These are phyloP conservation scores for Aspergillus transmontanensis DNA, from an alignment of 2,329 filamentous ascomycete species.

Conservation along the genomic window DNA sequence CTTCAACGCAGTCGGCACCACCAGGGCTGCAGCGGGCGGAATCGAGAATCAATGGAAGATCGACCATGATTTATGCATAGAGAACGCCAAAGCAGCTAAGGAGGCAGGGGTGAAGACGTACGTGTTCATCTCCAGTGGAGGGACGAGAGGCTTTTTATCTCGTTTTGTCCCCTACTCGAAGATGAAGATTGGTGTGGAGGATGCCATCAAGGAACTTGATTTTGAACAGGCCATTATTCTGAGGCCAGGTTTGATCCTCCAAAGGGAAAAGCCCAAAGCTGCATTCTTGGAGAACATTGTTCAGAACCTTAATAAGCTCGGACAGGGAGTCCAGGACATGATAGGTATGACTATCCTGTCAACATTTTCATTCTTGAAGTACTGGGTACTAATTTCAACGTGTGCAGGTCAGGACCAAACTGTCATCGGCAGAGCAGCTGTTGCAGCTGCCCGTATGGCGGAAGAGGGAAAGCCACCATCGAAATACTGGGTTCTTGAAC, in stretches of 20 bases:
- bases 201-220: constrained; percentile 36
- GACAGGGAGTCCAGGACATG: constrained; percentile 30
- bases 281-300: constrained; percentile 26
- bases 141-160: constrained; percentile 32
- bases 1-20: constrained; percentile 41
- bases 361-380: neutral
- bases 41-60: constrained; percentile 41
- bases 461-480: constrained; percentile 31
- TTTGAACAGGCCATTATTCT: constrained; percentile 41
- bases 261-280: constrained; percentile 21
- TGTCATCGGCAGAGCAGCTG: constrained; percentile 31
- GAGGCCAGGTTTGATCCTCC: constrained; percentile 40
- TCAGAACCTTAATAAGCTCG: constrained; percentile 24
- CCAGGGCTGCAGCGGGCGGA: constrained; percentile 34
- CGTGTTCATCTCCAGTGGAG: constrained; percentile 38
- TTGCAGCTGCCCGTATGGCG: constrained; percentile 28
- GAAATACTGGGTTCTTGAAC: constrained; percentile 33
- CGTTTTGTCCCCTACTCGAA: constrained; percentile 37
- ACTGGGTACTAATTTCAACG: constrained; percentile 4
- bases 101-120: constrained; percentile 38
- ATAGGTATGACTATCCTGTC: constrained; percentile 25
- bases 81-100: constrained; percentile 39
- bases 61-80: constrained; percentile 40
- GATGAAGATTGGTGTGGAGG: constrained; percentile 43
- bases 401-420: constrained; percentile 30